These are phyloP conservation scores for Trichophyton simii DNA, from an alignment of 2,329 filamentous ascomycete genomes.

Conservation along the genomic window DNA sequence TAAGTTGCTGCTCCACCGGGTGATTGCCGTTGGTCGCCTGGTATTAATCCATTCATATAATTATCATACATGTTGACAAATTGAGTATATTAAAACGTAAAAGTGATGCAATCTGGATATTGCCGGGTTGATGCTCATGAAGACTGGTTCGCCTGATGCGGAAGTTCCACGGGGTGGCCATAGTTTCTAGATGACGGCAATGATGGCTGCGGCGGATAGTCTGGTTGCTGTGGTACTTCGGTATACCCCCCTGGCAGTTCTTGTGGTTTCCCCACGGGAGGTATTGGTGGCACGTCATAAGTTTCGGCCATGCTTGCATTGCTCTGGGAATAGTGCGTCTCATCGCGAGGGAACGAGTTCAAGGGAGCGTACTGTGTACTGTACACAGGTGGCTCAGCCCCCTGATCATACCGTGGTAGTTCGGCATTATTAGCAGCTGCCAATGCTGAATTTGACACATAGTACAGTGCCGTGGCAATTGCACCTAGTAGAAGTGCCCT, in stretches of 20 bases:
- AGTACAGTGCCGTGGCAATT: background rate
- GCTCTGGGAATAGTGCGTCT: background rate
- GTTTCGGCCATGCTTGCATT: background rate
- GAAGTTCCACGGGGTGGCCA: background rate
- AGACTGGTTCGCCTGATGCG: background rate
- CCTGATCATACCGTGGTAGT: background rate
- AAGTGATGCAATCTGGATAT: background rate
- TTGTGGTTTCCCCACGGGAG: background rate
- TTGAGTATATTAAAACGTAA: background rate
- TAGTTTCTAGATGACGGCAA: background rate
- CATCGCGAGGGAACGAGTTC: background rate
- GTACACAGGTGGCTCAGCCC: background rate
- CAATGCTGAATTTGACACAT: background rate
- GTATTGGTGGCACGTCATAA: background rate
- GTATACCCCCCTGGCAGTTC: background rate
- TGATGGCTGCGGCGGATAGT: background rate
- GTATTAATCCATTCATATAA: too few relatives aligned
- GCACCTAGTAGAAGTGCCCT: background rate
- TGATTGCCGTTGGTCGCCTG: too few relatives aligned
- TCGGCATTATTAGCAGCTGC: background rate
- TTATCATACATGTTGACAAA: background rate
- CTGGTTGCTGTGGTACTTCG: background rate
- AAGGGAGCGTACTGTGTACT: background rate
- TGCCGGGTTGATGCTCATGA: background rate
- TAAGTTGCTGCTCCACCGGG: too few relatives aligned